Conservation (phyloP, 2,329 filamentous ascomycete genomes). For the Dryadomyces quercus-mongolicae region DNA sequence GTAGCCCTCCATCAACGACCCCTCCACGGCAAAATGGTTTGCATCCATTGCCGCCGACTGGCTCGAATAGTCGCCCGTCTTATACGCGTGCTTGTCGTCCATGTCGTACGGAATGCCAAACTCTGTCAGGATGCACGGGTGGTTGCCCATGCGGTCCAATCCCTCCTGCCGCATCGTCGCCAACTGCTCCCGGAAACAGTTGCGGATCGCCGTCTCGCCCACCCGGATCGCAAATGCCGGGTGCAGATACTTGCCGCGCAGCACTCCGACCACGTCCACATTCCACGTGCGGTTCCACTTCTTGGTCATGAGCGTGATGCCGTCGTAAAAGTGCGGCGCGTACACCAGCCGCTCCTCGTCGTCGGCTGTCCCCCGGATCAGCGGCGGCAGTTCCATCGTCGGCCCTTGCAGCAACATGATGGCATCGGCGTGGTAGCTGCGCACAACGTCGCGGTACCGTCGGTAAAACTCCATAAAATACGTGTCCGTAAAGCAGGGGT, state of each 20-base stretch:
- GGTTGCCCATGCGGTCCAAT: conserved; percentile 73
- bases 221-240: conserved; percentile 88
- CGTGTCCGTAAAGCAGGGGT: conserved; percentile 77
- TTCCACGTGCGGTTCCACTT: conserved; percentile 99
- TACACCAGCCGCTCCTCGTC: conserved; percentile 88
- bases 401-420: conserved; percentile 88
- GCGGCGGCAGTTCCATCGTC: conserved; percentile 81
- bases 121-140: conserved; percentile 83
- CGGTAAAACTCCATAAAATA: conserved; percentile 86
- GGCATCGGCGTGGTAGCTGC: conserved; percentile 62
- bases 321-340: conserved; percentile 92
- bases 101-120: conserved; percentile 98
- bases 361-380: conserved; percentile 74
- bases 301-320: conserved; percentile 92
- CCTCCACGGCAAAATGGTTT: conserved; percentile 87
- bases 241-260: conserved; percentile 77
- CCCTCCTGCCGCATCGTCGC: conserved; percentile 75
- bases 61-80: conserved; percentile 87
- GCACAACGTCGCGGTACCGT: conserved; percentile 61
- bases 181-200: conserved; percentile 83
- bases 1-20: conserved; percentile 70
- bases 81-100: conserved; percentile 93
- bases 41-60: conserved; percentile 90
- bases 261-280: conserved; percentile 83
- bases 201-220: conserved; percentile 86